Evolutionary conservation across 2,329 filamentous ascomycete species (phyloP), one percentile per base, ranked within the genome.

Genomic region (Fusarium miscanthi): DNA sequence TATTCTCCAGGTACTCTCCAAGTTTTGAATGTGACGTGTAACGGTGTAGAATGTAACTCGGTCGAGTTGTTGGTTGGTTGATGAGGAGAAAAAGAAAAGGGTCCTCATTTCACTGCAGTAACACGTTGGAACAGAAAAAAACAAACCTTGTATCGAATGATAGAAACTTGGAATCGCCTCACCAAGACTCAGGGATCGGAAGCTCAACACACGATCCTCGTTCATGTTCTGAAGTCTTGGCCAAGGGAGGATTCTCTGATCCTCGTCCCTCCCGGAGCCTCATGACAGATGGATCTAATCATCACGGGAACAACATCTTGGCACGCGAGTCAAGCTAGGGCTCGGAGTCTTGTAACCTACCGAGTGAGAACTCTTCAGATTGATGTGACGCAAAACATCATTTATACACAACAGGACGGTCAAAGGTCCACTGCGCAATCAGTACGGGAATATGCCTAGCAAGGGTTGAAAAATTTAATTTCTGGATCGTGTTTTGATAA

Each of bases 351-450:
- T 43, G 31, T 19, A 23, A 52, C 8, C 35, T 63, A 31, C 65
- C 63, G 49, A 63, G 49, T 21, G 14, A 62, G 21, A 30, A 38
- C 27, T 31, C 49, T 40, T n/a, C 16, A 30, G 46, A 40, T 13
- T 25, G 9, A 14, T 23, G 66, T 69, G 57, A 69, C 66, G 64
- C 66, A 63, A 64, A 40, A 35, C 49, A 69, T 63, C 43, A 41
- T 69, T 69, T 69, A 69, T 63, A 69, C 43, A 14, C 30, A 23
- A 23, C 14, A 31, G 23, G 12, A 25, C 17, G 27, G 21, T 12
- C 5, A n/a, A 23, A 19, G 38, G 23, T n/a, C 66, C 59, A 49
- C 59, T 27, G 25, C 51, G 30, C 38, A 23, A 41, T 45, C 52
- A 65, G 30, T 11, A 21, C n/a, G 33, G 45, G 27, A 41, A 64